Percentiles rank a stretch among this genome's conserved stretches.
These are phyloP conservation scores for Calonectria crousiana DNA, from an alignment of 2,329 filamentous ascomycete genomes.

Conservation along the genomic window DNA sequence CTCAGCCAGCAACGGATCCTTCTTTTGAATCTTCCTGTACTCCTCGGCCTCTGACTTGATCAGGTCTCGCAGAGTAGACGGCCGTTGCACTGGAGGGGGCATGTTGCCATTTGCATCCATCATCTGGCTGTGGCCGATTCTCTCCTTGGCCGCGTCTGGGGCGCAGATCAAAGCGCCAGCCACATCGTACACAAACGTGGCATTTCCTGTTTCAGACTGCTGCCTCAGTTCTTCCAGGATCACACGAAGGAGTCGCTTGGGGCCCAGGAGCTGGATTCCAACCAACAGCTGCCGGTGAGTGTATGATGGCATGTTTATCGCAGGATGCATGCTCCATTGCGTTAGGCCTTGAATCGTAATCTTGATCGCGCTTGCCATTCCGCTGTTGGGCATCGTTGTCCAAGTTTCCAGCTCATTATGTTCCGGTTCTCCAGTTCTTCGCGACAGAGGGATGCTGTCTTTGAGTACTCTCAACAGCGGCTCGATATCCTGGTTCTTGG, in stretches of 20 bases:
- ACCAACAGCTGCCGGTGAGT: constrained; percentile 78
- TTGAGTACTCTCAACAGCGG: constrained; percentile 76
- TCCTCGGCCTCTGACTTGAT: constrained; percentile 70
- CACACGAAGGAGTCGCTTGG: constrained; percentile 68
- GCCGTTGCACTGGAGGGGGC: constrained; percentile 55
- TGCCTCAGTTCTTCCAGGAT: constrained; percentile 77
- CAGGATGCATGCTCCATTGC: constrained; percentile 73
- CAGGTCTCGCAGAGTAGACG: constrained; percentile 70
- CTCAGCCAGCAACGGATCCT: constrained; percentile 70
- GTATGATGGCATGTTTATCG: constrained; percentile 72
- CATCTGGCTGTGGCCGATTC: constrained; percentile 46
- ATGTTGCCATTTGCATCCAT: constrained; percentile 53
- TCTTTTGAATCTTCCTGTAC: constrained; percentile 67
- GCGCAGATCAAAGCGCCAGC: constrained; percentile 77
- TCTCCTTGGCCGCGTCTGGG: constrained; percentile 66
- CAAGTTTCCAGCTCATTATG: constrained; percentile 78
- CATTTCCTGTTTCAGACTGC: constrained; percentile 70
- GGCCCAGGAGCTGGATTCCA: constrained; percentile 71
- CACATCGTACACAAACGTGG: constrained; percentile 75
- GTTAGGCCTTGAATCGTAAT: constrained; percentile 73
- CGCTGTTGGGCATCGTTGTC: constrained; percentile 67
- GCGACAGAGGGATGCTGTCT: constrained; percentile 67
- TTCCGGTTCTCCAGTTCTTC: constrained; percentile 72
- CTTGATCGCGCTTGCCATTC: constrained; percentile 69
- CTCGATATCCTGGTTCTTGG: constrained; percentile 76